phyloP scores from a whole-genome alignment of 164 flowering plant species.

The Stephania japonica region DNA sequence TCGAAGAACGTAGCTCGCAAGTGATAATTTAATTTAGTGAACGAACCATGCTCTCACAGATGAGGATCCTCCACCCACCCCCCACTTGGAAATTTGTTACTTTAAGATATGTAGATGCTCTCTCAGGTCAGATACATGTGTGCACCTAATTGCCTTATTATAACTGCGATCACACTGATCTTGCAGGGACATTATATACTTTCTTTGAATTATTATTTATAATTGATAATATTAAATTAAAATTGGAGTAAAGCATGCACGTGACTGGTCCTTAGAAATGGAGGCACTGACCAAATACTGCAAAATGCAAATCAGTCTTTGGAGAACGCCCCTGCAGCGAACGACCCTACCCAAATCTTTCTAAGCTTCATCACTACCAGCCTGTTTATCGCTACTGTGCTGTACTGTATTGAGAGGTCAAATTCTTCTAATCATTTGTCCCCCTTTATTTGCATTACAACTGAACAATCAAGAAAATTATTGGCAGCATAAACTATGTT shows the following conservation, averaged over 20 bases:
- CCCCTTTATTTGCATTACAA: background rate
- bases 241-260: background rate
- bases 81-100: background rate
- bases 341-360: background rate
- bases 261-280: background rate
- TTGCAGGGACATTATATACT: too few relatives aligned
- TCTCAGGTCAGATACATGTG: background rate
- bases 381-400: background rate
- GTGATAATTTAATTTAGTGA: background rate
- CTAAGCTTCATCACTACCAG: background rate
- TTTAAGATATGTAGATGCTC: background rate
- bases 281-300: background rate
- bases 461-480: background rate
- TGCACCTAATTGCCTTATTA: background rate
- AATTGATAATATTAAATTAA: background rate
- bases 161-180: background rate
- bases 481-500: background rate
- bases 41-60: background rate
- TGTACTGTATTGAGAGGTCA: too few relatives aligned
- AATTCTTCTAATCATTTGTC: background rate
- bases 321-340: background rate
- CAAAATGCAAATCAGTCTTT: background rate
- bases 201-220: background rate
- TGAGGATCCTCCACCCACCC: background rate
- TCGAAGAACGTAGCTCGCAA: background rate